phyloP scores from a whole-genome alignment of 176 grass and related monocot genomes.

The Areca catechu region DNA sequence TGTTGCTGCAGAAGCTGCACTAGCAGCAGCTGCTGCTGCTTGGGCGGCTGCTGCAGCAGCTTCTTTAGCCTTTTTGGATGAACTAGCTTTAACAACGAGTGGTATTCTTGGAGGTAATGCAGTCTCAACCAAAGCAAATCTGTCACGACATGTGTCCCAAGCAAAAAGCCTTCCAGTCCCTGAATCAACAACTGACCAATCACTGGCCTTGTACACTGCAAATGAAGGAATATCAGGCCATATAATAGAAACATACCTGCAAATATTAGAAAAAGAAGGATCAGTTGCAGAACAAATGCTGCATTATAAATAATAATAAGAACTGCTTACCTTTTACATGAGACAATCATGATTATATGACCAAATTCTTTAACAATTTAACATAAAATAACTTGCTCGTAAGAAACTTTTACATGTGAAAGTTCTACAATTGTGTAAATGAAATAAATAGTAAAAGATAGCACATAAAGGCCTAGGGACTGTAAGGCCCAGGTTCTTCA shows the following conservation, averaged over 20 bases:
- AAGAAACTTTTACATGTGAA: too few species aligned
- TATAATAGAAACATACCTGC: constrained; percentile 87
- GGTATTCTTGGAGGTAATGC: constrained; percentile 76
- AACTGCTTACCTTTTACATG: too few species aligned
- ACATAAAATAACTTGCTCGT: too few species aligned
- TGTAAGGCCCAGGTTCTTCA: too few species aligned
- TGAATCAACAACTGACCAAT: constrained; percentile 90
- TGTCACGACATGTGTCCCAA: constrained; percentile 89
- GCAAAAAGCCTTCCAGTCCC: constrained; percentile 94
- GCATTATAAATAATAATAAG: too few species aligned
- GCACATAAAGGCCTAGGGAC: too few species aligned
- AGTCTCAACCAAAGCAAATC: constrained; percentile 92
- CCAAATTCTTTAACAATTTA: too few species aligned
- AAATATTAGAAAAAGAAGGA: constrained; percentile 20
- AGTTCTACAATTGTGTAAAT: too few species aligned
- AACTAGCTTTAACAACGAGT: constrained; percentile 72
- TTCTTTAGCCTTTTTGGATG: constrained; percentile 97
- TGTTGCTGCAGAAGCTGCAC: constrained; percentile 74
- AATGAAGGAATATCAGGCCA: constrained; percentile 99
- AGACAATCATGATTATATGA: too few species aligned
- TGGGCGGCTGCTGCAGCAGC: constrained; percentile 86
- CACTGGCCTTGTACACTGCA: constrained; percentile 81
- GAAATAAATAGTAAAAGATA: too few species aligned
- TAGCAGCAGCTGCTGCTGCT: constrained; percentile 78
- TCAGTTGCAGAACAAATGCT: not conserved